Percentiles rank a stretch among this genome's conserved stretches.
Evolutionary conservation across 257 asterid genomes (phyloP).

Genomic region (Nicotiana sylvestris): DNA sequence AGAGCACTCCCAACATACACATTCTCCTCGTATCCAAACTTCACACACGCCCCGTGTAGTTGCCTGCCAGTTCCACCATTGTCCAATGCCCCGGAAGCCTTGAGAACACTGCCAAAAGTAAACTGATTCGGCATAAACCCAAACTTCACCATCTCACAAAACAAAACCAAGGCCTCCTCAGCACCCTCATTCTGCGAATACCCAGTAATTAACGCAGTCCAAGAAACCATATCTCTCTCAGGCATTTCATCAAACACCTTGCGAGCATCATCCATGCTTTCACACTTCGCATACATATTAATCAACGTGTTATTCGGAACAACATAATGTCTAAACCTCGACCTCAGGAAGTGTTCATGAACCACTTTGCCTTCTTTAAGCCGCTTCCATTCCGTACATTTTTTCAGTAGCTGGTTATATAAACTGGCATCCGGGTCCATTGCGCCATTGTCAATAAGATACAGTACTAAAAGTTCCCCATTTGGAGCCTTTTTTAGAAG

Average conservation of each 20-base stretch:
- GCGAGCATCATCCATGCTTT: constrained; percentile 46
- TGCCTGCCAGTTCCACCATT: constrained; percentile 43
- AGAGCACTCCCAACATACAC: constrained; percentile 78
- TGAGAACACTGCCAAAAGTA: constrained; percentile 70
- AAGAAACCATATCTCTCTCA: constrained; percentile 69
- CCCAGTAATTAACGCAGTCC: constrained; percentile 67
- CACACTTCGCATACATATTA: constrained; percentile 57
- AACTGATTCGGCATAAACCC: constrained; percentile 64
- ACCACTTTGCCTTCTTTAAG: constrained; percentile 47
- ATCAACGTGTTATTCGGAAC: constrained; percentile 41
- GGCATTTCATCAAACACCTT: constrained; percentile 70
- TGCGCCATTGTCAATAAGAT: constrained; percentile 48
- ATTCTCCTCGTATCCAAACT: constrained; percentile 47
- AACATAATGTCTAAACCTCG: constrained; percentile 33
- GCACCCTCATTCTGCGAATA: constrained; percentile 52
- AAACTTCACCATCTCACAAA: constrained; percentile 41
- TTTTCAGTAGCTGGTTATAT: constrained; percentile 46
- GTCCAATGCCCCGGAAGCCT: constrained; percentile 50
- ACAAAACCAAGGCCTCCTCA: constrained; percentile 40
- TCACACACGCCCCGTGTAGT: constrained; percentile 57
- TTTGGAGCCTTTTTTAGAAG: constrained; percentile 39
- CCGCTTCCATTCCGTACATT: constrained; percentile 46
- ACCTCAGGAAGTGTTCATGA: constrained; percentile 51
- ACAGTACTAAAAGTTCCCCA: constrained; percentile 55
- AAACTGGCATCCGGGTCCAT: constrained; percentile 45